Evolutionary conservation across 192 early-diverging fungal genomes (phyloP).

Genomic region (Ramicandelaber brevisporus): DNA sequence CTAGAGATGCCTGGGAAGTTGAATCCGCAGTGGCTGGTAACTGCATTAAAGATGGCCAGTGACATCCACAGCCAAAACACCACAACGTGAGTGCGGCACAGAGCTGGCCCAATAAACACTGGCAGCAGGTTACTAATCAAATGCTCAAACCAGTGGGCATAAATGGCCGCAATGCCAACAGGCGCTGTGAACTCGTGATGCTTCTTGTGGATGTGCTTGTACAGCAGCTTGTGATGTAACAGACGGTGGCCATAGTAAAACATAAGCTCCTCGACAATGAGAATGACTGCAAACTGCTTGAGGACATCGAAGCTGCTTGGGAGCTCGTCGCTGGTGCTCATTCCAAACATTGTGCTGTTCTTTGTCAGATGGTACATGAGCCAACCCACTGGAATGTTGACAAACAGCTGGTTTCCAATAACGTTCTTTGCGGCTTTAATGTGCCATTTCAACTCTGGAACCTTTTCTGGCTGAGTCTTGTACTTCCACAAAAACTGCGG

Average conservation of each 20-base stretch:
- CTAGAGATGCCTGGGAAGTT: slow-evolving; percentile 47
- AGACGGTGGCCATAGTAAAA: slow-evolving; percentile 48
- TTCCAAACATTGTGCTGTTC: slow-evolving; percentile 31
- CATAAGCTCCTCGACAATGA: slow-evolving; percentile 39
- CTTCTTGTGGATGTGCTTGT: slow-evolving; percentile 55
- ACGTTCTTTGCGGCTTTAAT: slow-evolving; percentile 28
- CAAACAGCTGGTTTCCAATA: slow-evolving; percentile 29
- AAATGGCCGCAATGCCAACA: slow-evolving; percentile 46
- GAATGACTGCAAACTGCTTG: slow-evolving; percentile 23
- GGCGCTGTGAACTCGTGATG: slow-evolving; percentile 50
- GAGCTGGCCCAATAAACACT: slow-evolving; percentile 26
- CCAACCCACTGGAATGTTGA: slow-evolving; percentile 41
- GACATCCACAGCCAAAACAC: slow-evolving; percentile 42
- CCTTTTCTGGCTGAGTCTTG: slow-evolving; percentile 40
- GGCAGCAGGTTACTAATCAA: slow-evolving; percentile 30
- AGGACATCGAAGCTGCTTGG: slow-evolving; percentile 22
- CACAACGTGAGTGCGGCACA: slow-evolving; percentile 23
- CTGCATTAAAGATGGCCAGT: slow-evolving; percentile 28
- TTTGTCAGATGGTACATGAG: slow-evolving; percentile 30
- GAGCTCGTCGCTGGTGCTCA: slow-evolving; percentile 34
- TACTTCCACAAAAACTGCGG: slow-evolving; percentile 25
- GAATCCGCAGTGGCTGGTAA: slow-evolving; percentile 51
- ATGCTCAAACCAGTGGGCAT: slow-evolving; percentile 43
- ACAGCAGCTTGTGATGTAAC: slow-evolving; percentile 36
- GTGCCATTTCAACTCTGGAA: slow-evolving; percentile 21